Percentiles rank a stretch among this genome's conserved stretches.
Conservation (phyloP, 192 early-diverging fungal species). For the Mycoemilia scoparia region DNA sequence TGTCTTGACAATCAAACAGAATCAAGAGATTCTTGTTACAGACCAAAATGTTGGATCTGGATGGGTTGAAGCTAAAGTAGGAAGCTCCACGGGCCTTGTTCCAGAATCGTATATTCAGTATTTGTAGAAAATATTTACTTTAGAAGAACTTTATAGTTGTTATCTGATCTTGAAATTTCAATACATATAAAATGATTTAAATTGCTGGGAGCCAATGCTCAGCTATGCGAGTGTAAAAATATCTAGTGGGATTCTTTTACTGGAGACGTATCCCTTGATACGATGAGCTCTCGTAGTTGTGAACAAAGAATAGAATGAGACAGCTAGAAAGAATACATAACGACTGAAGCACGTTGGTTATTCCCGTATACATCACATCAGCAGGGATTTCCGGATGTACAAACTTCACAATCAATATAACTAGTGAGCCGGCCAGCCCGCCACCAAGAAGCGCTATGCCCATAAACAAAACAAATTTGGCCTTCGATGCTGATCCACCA, state of each 20-base stretch:
- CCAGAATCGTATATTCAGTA: no score
- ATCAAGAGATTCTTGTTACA: no score
- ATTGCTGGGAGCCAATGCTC: no score
- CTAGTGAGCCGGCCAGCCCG: constrained; percentile 29
- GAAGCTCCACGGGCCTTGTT: no score
- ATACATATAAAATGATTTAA: no score
- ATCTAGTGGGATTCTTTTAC: no score
- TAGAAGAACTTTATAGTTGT: constrained; percentile 30
- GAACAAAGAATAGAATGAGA: constrained; percentile 28
- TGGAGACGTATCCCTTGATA: constrained; percentile 2
- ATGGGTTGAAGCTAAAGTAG: no score
- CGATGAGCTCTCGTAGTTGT: constrained; percentile 18
- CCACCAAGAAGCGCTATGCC: constrained; percentile 32
- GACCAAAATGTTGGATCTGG: no score
- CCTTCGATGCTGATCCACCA: constrained; percentile 21
- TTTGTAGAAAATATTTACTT: constrained; percentile 5
- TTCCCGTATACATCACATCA: constrained; percentile 19
- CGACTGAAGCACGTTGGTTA: constrained; percentile 30
- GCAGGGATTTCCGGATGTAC: constrained; percentile 24
- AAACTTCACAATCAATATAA: constrained; percentile 31
- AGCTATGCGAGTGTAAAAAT: no score
- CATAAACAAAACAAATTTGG: constrained; percentile 31
- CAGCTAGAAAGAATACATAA: constrained; percentile 13
- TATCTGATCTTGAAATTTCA: no score
- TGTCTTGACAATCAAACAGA: no score